phyloP scores from a whole-genome alignment of 2,329 filamentous ascomycete genomes.

The Colletotrichum orchidophilum region DNA sequence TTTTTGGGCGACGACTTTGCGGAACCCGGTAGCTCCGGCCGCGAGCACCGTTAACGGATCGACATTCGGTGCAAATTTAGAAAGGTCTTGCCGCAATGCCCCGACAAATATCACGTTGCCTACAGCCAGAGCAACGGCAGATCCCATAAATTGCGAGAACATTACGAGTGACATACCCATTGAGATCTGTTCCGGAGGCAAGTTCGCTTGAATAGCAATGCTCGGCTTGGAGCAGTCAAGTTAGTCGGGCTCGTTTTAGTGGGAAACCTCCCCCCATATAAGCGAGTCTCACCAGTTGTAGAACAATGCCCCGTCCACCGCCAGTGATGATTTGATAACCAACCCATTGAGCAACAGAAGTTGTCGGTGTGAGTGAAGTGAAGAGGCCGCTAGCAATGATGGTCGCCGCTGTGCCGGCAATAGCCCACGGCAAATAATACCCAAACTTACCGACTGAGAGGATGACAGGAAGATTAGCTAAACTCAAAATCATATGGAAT shows the following conservation, averaged over 20 bases:
- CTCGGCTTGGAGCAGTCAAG: slow-evolving; percentile 33
- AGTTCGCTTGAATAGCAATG: slow-evolving; percentile 38
- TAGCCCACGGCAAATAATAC: slow-evolving; percentile 34
- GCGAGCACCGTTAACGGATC: slow-evolving; percentile 44
- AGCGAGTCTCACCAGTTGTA: slow-evolving; percentile 44
- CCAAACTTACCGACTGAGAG: slow-evolving; percentile 28
- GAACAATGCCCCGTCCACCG: slow-evolving; percentile 29
- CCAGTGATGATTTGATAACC: slow-evolving; percentile 34
- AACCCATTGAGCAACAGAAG: slow-evolving; percentile 27
- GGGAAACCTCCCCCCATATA: too few species aligned
- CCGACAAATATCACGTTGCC: slow-evolving; percentile 39
- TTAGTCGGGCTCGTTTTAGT: slow-evolving; percentile 1
- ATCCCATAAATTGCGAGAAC: slow-evolving; percentile 39
- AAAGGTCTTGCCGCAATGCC: slow-evolving; percentile 1
- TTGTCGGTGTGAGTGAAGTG: slow-evolving; percentile 29
- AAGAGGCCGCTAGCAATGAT: slow-evolving; percentile 33
- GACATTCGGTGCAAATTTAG: slow-evolving; percentile 25
- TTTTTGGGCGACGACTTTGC: slow-evolving; percentile 40
- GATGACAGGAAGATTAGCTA: not conserved
- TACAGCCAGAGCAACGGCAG: slow-evolving; percentile 37
- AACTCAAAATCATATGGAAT: not conserved
- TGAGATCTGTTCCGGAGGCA: slow-evolving; percentile 37
- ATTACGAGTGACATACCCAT: slow-evolving; percentile 39
- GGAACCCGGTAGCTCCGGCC: slow-evolving; percentile 53
- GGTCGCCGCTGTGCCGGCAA: slow-evolving; percentile 18